A percentile compares a stretch with the other conserved stretches of the same genome.
phyloP scores from a whole-genome alignment of 2,329 filamentous ascomycete genomes.

The Clarireedia monteithiana region DNA sequence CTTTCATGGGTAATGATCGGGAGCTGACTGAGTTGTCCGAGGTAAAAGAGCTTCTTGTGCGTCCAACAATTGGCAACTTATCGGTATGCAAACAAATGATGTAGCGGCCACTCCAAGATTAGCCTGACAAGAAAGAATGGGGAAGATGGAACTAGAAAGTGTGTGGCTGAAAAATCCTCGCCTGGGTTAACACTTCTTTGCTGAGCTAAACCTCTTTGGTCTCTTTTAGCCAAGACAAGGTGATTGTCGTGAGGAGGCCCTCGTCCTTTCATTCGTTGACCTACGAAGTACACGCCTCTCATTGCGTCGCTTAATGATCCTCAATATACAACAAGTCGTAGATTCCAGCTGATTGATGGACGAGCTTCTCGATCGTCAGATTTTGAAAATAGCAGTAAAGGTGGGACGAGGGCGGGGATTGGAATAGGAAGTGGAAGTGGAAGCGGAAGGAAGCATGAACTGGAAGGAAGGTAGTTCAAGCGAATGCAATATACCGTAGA shows the following conservation, averaged over 20 bases:
- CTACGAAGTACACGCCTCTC: neutral
- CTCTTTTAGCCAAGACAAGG: too few relatives aligned
- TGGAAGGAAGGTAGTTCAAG: too few relatives aligned
- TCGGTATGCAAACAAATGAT: neutral
- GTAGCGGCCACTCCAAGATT: neutral
- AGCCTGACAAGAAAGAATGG: neutral
- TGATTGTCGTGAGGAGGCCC: too few relatives aligned
- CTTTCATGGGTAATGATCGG: too few relatives aligned
- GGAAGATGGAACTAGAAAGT: neutral
- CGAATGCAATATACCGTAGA: too few relatives aligned
- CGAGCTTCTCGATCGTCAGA: neutral
- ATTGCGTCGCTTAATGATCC: neutral
- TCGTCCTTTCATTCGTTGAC: neutral
- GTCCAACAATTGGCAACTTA: neutral
- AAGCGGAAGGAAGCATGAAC: neutral
- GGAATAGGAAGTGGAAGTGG: neutral
- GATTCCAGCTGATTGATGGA: neutral
- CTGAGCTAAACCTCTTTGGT: too few relatives aligned
- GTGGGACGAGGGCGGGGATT: neutral
- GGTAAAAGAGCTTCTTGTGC: too few relatives aligned
- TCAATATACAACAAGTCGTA: neutral
- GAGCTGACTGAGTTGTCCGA: too few relatives aligned
- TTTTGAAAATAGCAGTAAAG: neutral
- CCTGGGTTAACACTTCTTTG: too few relatives aligned
- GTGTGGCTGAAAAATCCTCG: neutral